phyloP scores from a whole-genome alignment of 2,329 filamentous ascomycete genomes.

The Rachicladosporium sp. region DNA sequence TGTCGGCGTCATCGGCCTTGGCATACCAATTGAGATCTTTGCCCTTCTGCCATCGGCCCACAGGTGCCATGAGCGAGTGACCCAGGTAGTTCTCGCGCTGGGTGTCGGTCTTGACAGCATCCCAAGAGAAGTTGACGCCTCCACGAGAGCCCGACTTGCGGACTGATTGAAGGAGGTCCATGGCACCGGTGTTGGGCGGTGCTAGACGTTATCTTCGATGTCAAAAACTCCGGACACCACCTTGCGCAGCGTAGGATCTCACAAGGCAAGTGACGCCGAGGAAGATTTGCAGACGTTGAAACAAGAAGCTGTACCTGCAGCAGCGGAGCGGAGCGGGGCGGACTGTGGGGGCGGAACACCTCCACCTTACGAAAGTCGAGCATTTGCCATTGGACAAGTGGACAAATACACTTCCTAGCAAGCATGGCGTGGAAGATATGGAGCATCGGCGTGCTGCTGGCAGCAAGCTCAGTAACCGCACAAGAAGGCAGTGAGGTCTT shows the following conservation, averaged over 20 bases:
- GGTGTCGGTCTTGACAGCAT: conserved; percentile 72
- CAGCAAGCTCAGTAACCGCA: conserved; percentile 10
- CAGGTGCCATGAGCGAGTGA: conserved; percentile 78
- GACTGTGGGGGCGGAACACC: no score
- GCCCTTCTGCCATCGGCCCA: conserved; percentile 82
- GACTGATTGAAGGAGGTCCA: conserved; percentile 90
- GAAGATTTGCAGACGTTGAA: no score
- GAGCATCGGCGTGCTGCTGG: conserved; percentile 12
- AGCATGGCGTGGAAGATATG: conserved; percentile 14
- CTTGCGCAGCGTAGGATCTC: no score
- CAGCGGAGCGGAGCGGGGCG: no score
- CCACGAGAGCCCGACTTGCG: conserved; percentile 84
- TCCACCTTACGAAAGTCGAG: no score
- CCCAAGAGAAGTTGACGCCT: conserved; percentile 93
- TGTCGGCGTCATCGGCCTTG: conserved; percentile 41
- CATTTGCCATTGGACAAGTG: no score
- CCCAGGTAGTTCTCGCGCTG: conserved; percentile 88
- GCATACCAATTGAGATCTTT: conserved; percentile 57
- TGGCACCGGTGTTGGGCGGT: conserved; percentile 26
- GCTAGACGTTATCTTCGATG: no score
- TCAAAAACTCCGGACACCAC: no score
- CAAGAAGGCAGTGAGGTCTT: conserved; percentile 16
- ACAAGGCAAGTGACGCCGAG: no score
- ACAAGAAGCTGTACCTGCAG: no score
- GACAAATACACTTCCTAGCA: not conserved